Evolutionary conservation across 257 asterid genomes (phyloP), one percentile per base, ranked within the genome.

Genomic region (Capsicum baccatum): DNA sequence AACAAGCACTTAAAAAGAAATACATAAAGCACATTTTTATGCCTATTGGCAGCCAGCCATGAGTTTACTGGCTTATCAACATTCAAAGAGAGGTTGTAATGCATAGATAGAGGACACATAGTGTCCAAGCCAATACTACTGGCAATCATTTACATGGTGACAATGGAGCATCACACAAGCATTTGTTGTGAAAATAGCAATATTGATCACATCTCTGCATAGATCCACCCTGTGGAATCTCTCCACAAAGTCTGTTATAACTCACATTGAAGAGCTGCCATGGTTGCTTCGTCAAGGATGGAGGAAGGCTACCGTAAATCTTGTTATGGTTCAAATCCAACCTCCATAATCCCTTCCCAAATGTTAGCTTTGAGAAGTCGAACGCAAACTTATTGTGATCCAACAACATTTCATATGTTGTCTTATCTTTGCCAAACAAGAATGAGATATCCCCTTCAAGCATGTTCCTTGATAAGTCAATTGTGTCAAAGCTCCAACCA

Each of bases 121-220:
- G 14, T 55, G 59, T 17, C 9, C 13, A 6, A 55, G 17, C 17
- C 59, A 55, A 55, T 55, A 55, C 59, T 55, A 16, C 1, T 55
- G 14, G 14, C 14, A 6, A 0, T 55, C 13, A 54, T 55, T 55
- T 13, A 55, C 96, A 90, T 6, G 84, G 81, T 0, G 94, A 89
- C 86, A 92, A 69, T 8, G 93, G 94, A 69, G 91, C 83, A 9
- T 94, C 94, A 48, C 94, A 90, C 83, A 91, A 59, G 60, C 96
- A 92, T 50, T 67, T 83, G 74, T 91, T 92, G 13, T 90, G 92
- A 15, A 73, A 63, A 83, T 85, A 92, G 0, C 83, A 26, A 0
- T 86, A 21, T 3, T 13, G 4, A 7, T 83, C 92, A 14, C 88
- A 86, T 1, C 59, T 55, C 88, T 89, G 93, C 84, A 90, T 35